phyloP scores from a whole-genome alignment of 1,284 basidiomycete genomes.

The Ceratobasidium sp. region DNA sequence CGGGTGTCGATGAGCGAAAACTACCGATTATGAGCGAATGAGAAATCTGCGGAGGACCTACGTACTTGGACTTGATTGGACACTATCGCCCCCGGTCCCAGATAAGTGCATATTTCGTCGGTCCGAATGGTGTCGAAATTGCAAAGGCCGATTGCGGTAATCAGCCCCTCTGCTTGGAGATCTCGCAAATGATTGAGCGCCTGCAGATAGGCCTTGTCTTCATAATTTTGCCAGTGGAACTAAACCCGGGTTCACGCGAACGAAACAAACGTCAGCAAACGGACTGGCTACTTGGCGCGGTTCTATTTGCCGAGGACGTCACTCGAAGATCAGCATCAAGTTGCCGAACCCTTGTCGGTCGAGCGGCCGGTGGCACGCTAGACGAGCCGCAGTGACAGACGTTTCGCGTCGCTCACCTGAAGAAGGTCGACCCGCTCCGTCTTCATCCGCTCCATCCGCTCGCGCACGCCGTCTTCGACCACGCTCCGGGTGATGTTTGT shows the following conservation, averaged over 20 bases:
- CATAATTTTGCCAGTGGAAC: conserved; percentile 86
- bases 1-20: conserved; percentile 83
- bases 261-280: no score
- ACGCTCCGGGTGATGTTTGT: conserved; percentile 63
- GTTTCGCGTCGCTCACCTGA: conserved; percentile 60
- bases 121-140: conserved; percentile 80
- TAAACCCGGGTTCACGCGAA: conserved; percentile 50
- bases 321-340: background rate
- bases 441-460: conserved; percentile 69
- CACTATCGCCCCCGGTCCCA: conserved; percentile 73
- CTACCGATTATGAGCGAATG: conserved; percentile 56
- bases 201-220: conserved; percentile 71
- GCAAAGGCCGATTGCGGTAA: conserved; percentile 75
- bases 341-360: background rate
- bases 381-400: background rate
- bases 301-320: background rate
- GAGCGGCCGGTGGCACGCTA: background rate
- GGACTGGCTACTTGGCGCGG: no score
- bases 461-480: conserved; percentile 72
- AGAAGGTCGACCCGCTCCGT: conserved; percentile 70
- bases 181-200: conserved; percentile 68
- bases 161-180: conserved; percentile 69
- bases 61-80: conserved; percentile 84
- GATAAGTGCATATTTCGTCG: conserved; percentile 79
- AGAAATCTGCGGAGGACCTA: background rate